phyloP scores from a whole-genome alignment of 176 grass and related monocot species.

The Luzula sylvatica region DNA sequence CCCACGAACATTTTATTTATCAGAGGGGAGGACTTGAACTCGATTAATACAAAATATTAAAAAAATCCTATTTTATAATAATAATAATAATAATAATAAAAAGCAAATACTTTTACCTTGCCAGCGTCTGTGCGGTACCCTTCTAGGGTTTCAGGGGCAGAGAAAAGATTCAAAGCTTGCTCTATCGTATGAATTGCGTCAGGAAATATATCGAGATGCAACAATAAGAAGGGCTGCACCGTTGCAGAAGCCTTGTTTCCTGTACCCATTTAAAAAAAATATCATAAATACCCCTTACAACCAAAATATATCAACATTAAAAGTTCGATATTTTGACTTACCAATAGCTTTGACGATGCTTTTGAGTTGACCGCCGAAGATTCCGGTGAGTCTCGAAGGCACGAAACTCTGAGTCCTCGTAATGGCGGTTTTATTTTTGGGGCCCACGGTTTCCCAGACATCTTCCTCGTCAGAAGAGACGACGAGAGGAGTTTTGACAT shows the following conservation, averaged over 20 bases:
- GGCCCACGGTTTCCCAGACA: constrained; percentile 96
- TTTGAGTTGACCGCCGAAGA: constrained; percentile 89
- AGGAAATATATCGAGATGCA: constrained; percentile 95
- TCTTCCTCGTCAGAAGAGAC: constrained; percentile 67
- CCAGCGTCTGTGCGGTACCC: constrained; percentile 78
- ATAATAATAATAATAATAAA: constrained; percentile 15
- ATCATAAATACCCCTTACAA: too few relatives aligned
- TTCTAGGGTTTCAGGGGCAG: constrained; percentile 74
- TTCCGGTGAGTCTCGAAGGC: constrained; percentile 77
- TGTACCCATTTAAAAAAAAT: constrained; percentile 12
- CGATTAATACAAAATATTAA: too few relatives aligned
- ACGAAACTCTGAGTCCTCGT: constrained; percentile 82
- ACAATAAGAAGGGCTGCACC: constrained; percentile 75
- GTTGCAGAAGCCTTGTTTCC: constrained; percentile 81
- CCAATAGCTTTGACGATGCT: constrained; percentile 82
- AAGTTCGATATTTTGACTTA: constrained; percentile 16
- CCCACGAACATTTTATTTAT: too few relatives aligned
- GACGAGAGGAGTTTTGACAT: constrained; percentile 34
- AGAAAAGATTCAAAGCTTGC: constrained; percentile 71
- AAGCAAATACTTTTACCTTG: constrained; percentile 47
- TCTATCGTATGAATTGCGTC: constrained; percentile 60
- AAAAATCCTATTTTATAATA: too few relatives aligned
- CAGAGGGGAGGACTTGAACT: too few relatives aligned
- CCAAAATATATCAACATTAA: background rate
- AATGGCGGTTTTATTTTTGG: constrained; percentile 86